Conservation (phyloP, 768 basidiomycete species). For the Cantharellus anzutake region DNA sequence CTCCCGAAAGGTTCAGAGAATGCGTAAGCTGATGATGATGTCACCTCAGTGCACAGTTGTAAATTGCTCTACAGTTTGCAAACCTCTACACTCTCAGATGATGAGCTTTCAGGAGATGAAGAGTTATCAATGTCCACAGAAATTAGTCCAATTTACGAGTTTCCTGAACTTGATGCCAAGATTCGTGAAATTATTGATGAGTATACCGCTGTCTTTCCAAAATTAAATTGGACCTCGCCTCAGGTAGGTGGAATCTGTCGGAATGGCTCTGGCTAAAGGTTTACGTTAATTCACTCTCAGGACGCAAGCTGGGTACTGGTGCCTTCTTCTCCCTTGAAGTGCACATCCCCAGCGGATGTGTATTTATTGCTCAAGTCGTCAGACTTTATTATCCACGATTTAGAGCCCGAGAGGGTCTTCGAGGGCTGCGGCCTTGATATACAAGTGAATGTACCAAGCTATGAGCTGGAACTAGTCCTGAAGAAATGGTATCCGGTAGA, state of each 20-base stretch:
- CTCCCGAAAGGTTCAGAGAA: conserved; percentile 70
- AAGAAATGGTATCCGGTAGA: conserved; percentile 84
- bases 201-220: conserved; percentile 82
- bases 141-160: conserved; percentile 27
- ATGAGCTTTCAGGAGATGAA: conserved; percentile 1
- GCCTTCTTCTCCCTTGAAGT: conserved; percentile 65
- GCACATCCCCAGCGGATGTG: conserved; percentile 73
- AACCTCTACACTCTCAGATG: not conserved
- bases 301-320: conserved; percentile 88
- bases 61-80: too few species aligned
- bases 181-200: conserved; percentile 46
- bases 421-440: conserved; percentile 31
- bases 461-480: conserved; percentile 63
- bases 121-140: not conserved
- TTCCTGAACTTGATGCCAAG: conserved; percentile 61
- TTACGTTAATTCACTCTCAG: conserved; percentile 14
- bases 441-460: conserved; percentile 15
- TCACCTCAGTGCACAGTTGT: not conserved
- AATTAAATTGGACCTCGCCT: conserved; percentile 92
- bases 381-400: conserved; percentile 71
- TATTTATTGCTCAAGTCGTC: conserved; percentile 87
- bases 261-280: not conserved
- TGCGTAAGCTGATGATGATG: conserved; percentile 26
- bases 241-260: conserved; percentile 31
- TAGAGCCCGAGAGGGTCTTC: conserved; percentile 42